Evolutionary conservation across 495 filamentous ascomycete genomes (phyloP), one percentile per base, ranked within the genome.

Genomic region (Xylaria sp.): DNA sequence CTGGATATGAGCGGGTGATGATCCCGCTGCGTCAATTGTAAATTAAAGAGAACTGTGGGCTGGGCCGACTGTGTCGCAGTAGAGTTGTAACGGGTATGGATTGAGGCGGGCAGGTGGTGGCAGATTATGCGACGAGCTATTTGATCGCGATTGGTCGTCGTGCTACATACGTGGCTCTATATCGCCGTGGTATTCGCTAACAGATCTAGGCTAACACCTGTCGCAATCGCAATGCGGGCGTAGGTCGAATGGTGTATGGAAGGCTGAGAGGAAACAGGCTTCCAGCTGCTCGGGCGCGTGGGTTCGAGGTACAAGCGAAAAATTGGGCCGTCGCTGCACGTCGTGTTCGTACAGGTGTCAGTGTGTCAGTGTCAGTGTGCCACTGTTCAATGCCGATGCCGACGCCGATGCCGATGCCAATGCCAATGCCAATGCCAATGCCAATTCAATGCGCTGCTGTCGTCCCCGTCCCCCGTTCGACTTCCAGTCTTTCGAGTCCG

Each of bases 1-100:
- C 75, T 76, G 78, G 53, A 61, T 71, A 70, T 72, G 67, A 48
- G 77, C 76, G 78, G 79, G 74, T 71, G 52, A 61, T 57, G 71
- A 66, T 69, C 68, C 73, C 77, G 75, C 73, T 52, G 33, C 37
- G 61, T 57, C 46, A 40, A 46, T 66, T 44, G n/a, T 37, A 43
- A 8, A 7, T 44, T 70, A 19, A 24, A 15, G 35, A 44, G 26
- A 53, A 50, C 29, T 66, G 41, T 15, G 19, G 21, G 19, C 24
- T 40, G 9, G 11, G 21, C 53, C 12, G 55, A 53, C 43, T 33
- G 65, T 31, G 53, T 44, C 50, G 58, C 43, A 31, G 63, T 48
- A 24, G 68, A 26, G 59, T 50, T 14, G 58, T 7, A 44, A 19
- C 14, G 21, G 19, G 26, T 40, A 33, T 41, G 33, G 53, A 58